Percentiles rank a stretch among this genome's conserved stretches.
These are phyloP conservation scores for Arthroderma sp. DNA, from an alignment of 2,329 filamentous ascomycete species.

Conservation along the genomic window DNA sequence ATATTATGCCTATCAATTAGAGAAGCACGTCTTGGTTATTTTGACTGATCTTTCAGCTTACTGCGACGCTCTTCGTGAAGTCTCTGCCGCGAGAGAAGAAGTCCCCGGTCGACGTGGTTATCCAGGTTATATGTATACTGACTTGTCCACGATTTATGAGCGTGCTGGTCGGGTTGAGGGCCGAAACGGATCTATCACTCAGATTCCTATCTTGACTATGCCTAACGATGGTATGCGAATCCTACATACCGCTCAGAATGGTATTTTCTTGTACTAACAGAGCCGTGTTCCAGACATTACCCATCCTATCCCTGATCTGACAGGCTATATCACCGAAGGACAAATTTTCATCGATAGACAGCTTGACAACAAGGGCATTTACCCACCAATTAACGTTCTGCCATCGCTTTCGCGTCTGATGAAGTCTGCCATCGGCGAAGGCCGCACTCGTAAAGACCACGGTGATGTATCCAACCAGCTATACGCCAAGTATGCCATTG, in stretches of 20 bases:
- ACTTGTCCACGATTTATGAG: conserved; percentile 99
- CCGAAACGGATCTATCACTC: conserved; percentile 95
- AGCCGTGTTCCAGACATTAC: conserved; percentile 61
- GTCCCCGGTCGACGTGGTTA: conserved; percentile 98
- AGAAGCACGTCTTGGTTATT: conserved; percentile 99
- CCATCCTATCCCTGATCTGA: conserved; percentile 96
- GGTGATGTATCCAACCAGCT: conserved; percentile 98
- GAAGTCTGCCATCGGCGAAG: conserved; percentile 98
- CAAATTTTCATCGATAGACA: conserved; percentile 96
- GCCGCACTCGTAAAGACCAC: conserved; percentile 91
- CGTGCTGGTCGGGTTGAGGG: conserved; percentile 94
- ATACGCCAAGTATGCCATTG: conserved; percentile 98
- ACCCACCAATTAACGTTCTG: conserved; percentile 96
- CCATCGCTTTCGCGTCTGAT: conserved; percentile 97
- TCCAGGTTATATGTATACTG: conserved; percentile 99
- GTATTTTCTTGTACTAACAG: conserved; percentile 3
- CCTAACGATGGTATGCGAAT: conserved; percentile 67
- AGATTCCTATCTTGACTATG: conserved; percentile 98
- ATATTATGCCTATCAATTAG: conserved; percentile 98
- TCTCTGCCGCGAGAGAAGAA: conserved; percentile 95
- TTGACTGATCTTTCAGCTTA: conserved; percentile 96
- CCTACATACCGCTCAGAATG: not conserved
- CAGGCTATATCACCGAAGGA: conserved; percentile 96
- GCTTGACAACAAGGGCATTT: conserved; percentile 91
- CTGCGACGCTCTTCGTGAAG: conserved; percentile 97